Evolutionary conservation across 495 filamentous ascomycete species (phyloP).

Genomic region (Hypoxylon intermedium): DNA sequence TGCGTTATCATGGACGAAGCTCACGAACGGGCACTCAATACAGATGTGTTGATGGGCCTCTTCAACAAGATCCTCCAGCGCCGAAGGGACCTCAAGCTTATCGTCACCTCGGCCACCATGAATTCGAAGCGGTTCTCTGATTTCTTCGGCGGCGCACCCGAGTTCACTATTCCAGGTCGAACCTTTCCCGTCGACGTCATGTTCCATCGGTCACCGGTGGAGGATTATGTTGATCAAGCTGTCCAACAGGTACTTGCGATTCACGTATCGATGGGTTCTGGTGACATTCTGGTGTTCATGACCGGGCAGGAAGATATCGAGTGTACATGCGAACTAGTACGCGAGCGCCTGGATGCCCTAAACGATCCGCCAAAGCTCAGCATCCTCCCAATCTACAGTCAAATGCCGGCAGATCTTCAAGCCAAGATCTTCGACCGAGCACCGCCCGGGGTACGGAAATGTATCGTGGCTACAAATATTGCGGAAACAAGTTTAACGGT

Average conservation of each 20-base stretch:
- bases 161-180: constrained; percentile 94
- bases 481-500: constrained; percentile 98
- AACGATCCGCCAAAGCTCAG: constrained; percentile 95
- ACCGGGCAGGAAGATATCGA: constrained; percentile 99
- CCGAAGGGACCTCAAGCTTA: constrained; percentile 90
- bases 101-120: constrained; percentile 99
- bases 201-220: constrained; percentile 92
- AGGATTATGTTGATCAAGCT: constrained; percentile 97
- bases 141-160: constrained; percentile 97
- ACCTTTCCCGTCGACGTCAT: constrained; percentile 98
- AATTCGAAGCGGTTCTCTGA: constrained; percentile 94
- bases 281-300: constrained; percentile 99
- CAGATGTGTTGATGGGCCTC: constrained; percentile 95
- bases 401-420: constrained; percentile 98
- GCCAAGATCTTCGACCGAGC: constrained; percentile 97
- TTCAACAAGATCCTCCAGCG: constrained; percentile 95
- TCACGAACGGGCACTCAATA: constrained; percentile 95
- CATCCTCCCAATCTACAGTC: constrained; percentile 97
- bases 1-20: constrained; percentile 99
- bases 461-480: constrained; percentile 98
- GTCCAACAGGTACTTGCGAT: constrained; percentile 98
- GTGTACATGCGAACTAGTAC: constrained; percentile 89
- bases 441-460: constrained; percentile 88
- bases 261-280: constrained; percentile 87
- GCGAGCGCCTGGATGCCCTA: constrained; percentile 85